Evolutionary conservation across 73 alveolate species (phyloP), one percentile per base, ranked within the genome.

Genomic region (Paramecium primaurelia): DNA sequence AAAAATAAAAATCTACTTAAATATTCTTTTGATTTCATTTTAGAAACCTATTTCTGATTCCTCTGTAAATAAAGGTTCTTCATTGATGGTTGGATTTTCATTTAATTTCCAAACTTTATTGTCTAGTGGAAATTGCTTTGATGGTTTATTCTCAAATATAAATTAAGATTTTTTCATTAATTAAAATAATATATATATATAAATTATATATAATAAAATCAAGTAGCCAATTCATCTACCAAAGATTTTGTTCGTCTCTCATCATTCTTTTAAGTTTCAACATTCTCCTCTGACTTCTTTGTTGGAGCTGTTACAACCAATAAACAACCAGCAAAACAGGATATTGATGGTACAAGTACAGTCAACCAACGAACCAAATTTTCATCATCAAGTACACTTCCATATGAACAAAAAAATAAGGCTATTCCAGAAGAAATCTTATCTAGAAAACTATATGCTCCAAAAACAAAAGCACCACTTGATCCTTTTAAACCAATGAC

Each of bases 381-480:
- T 71, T 47, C 92, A 73, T 71, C 40, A 47, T 89, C 88, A 14
- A 71, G 58, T 37, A 64, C 58, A 89, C 68, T 89, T 25, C 84
- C 88, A 71, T 89, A 44, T 14, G 94, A 71, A 45, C 86, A 71
- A 32, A 59, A 47, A 47, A 89, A 89, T n/a, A 89, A 89, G 8
- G 45, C 92, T 9, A 92, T 77, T 22, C 98, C 98, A 71, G 93
- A 88, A 1, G 95, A 38, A 37, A 96, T 44, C 88, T 96, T 96
- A 85, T 96, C 98, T 9, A 96, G 92, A 84, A 96, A 92, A 25
- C 96, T 69, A 86, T 96, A 96, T 16, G 97, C 95, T 8, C 98
- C 98, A 86, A 93, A 96, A 11, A 96, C 98, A 83, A 96, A 96
- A 4, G 98, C 98, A 14, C 96, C 93, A 60, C 97, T 93, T 14